Evolutionary conservation across 2,329 filamentous ascomycete genomes (phyloP).

Genomic region (Talaromyces atroroseus): DNA sequence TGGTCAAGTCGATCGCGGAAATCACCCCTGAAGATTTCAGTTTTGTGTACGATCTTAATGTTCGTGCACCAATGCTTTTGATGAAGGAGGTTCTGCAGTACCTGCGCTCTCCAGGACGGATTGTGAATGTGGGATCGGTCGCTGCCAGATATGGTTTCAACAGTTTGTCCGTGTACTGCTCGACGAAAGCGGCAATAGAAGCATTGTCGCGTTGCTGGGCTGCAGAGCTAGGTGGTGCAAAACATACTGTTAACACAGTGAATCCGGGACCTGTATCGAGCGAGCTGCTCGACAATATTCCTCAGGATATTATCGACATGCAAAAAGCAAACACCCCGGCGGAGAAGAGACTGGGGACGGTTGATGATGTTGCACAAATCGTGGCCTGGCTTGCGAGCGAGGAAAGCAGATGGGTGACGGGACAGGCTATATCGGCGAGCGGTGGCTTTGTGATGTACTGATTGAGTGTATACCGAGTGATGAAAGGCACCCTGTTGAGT

Average conservation of each 20-base stretch:
- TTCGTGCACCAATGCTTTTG: constrained; percentile 51
- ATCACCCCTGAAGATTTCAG: constrained; percentile 49
- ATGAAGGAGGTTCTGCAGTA: constrained; percentile 50
- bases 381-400: constrained; percentile 52
- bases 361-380: constrained; percentile 52
- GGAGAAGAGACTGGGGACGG: constrained; percentile 46
- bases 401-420: constrained; percentile 48
- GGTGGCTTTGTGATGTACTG: constrained; percentile 40
- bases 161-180: constrained; percentile 47
- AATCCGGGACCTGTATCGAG: constrained; percentile 56
- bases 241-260: constrained; percentile 58
- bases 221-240: constrained; percentile 50
- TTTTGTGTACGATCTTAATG: constrained; percentile 53
- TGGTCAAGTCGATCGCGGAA: constrained; percentile 34
- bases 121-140: constrained; percentile 51
- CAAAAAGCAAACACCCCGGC: constrained; percentile 50
- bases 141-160: constrained; percentile 33
- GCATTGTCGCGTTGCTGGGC: constrained; percentile 56
- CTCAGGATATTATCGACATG: constrained; percentile 44
- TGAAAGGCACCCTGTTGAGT: too few species aligned
- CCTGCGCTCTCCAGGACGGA: constrained; percentile 44
- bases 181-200: constrained; percentile 57
- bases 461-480: background rate
- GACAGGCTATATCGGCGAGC: constrained; percentile 52
- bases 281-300: constrained; percentile 53